Conservation (phyloP, 2,329 filamentous ascomycete species). For the Claviceps africana region DNA sequence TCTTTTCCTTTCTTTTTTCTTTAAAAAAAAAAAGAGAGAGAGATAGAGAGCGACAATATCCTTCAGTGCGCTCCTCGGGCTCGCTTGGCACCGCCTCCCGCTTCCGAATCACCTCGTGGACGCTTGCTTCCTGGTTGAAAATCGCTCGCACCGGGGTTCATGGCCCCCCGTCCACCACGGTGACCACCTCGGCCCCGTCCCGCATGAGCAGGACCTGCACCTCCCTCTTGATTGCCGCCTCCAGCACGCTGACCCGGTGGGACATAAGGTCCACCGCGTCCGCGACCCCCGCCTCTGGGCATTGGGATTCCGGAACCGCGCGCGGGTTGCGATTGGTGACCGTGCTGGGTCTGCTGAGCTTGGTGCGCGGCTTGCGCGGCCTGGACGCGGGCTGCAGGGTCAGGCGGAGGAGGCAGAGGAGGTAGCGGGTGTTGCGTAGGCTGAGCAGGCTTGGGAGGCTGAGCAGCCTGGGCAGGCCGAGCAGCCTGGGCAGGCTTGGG, state of each 20-base stretch:
- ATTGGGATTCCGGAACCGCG: slow-evolving; percentile 25
- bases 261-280: slow-evolving; percentile 23
- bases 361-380: slow-evolving; percentile 2
- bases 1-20: no score
- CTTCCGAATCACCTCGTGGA: slow-evolving; percentile 37
- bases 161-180: slow-evolving; percentile 24
- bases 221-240: slow-evolving; percentile 23
- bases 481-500: background rate
- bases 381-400: background rate
- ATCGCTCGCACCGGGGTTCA: slow-evolving; percentile 40
- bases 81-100: slow-evolving; percentile 27
- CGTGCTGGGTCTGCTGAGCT: slow-evolving; percentile 7
- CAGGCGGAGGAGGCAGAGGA: background rate
- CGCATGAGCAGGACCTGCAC: slow-evolving; percentile 12
- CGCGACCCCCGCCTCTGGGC: slow-evolving; percentile 26
- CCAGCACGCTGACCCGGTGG: slow-evolving; percentile 23
- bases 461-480: background rate
- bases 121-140: slow-evolving; percentile 45
- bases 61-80: slow-evolving; percentile 26
- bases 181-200: slow-evolving; percentile 28
- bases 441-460: slow-evolving; percentile 4
- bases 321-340: slow-evolving; percentile 9
- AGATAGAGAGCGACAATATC: no score
- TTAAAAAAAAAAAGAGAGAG: no score
- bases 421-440: background rate